Conservation (phyloP, 768 basidiomycete genomes). For the Cystobasidium onofrii region DNA sequence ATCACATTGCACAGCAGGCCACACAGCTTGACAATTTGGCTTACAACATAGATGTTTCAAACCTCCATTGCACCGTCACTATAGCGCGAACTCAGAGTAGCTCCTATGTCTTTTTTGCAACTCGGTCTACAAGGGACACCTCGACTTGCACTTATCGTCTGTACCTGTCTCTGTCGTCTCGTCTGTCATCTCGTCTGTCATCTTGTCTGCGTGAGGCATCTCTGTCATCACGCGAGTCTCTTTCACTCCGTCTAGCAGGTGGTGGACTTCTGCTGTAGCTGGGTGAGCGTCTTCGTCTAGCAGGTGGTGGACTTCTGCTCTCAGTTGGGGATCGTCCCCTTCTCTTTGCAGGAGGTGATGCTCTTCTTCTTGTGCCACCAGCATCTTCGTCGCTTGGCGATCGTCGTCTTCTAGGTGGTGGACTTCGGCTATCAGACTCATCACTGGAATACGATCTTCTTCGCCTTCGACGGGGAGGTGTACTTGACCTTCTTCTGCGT, state of each 20-base stretch:
- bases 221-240: constrained; percentile 2
- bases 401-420: constrained; percentile 2
- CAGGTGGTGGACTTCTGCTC: neutral
- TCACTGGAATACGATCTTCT: neutral
- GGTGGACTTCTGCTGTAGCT: neutral
- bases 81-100: too few relatives aligned
- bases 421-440: neutral
- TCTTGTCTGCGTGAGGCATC: neutral
- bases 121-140: too few relatives aligned
- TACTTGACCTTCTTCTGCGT: neutral
- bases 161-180: neutral
- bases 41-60: too few relatives aligned
- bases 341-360: neutral
- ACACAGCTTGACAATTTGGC: too few relatives aligned
- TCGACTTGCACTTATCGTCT: neutral
- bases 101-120: too few relatives aligned
- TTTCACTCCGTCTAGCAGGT: neutral
- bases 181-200: neutral
- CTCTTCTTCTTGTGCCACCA: neutral
- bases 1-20: too few relatives aligned
- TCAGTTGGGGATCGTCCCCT: neutral
- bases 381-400: neutral
- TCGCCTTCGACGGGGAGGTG: constrained; percentile 12
- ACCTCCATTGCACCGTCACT: too few relatives aligned
- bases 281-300: neutral